These are phyloP conservation scores for Anisogramma anomala DNA, from an alignment of 2,329 filamentous ascomycete species.

Conservation along the genomic window DNA sequence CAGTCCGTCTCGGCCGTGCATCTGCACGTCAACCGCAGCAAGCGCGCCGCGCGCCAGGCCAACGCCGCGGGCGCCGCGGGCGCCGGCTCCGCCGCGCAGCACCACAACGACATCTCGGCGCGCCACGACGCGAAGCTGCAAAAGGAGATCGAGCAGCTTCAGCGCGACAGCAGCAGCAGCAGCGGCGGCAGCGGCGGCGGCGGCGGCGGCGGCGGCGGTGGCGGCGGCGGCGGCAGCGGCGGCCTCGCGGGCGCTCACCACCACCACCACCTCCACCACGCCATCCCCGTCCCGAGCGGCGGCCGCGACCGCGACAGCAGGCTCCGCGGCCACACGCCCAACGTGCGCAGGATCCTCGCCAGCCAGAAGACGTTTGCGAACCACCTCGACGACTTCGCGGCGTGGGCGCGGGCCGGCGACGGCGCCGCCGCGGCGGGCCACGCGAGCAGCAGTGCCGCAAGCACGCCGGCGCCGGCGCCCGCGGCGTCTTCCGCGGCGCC, in stretches of 20 bases:
- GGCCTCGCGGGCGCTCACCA: too few species aligned
- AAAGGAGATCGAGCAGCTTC: constrained; percentile 71
- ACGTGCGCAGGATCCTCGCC: constrained; percentile 64
- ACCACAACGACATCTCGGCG: constrained; percentile 58
- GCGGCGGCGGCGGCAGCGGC: constrained; percentile 33
- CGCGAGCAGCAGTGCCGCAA: constrained; percentile 17
- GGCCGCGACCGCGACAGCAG: constrained; percentile 31
- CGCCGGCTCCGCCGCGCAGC: constrained; percentile 37
- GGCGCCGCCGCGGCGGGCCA: constrained; percentile 25
- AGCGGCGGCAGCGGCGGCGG: constrained; percentile 62
- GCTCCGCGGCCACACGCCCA: constrained; percentile 41
- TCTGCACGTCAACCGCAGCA: constrained; percentile 46
- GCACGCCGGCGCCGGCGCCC: constrained; percentile 10
- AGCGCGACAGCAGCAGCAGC: constrained; percentile 67
- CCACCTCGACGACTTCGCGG: constrained; percentile 69
- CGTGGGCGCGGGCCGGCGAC: constrained; percentile 28
- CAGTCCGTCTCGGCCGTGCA: constrained; percentile 21
- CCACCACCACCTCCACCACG: too few species aligned
- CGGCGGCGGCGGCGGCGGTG: constrained; percentile 41
- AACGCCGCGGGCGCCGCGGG: constrained; percentile 34
- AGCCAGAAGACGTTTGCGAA: constrained; percentile 77
- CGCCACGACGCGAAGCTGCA: constrained; percentile 71
- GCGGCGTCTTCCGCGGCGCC: constrained; percentile 3
- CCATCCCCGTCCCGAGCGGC: constrained; percentile 56
- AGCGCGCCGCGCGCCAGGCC: constrained; percentile 56